Conservation (phyloP, 1,284 basidiomycete genomes). For the Microbotryum intermedium region DNA sequence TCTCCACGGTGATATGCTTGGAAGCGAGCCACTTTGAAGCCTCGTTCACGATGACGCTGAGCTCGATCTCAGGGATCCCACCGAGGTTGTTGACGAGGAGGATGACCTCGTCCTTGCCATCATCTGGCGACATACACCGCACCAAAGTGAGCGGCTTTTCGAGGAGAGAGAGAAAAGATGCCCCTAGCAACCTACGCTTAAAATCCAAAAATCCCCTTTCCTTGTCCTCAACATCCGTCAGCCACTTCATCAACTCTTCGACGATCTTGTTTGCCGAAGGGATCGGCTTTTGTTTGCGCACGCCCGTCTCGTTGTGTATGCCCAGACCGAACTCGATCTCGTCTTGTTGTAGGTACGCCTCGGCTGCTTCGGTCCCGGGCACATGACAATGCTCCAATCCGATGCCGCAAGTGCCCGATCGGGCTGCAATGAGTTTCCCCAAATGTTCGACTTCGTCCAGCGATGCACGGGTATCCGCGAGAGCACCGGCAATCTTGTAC, state of each 20-base stretch:
- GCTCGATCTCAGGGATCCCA: slow-evolving; percentile 75
- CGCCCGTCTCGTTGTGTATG: slow-evolving; percentile 87
- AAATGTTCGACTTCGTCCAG: slow-evolving; percentile 65
- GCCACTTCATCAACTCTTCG: slow-evolving; percentile 58
- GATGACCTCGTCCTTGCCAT: slow-evolving; percentile 52
- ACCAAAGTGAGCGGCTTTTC: not conserved
- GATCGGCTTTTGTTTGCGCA: slow-evolving; percentile 56
- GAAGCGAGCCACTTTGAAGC: slow-evolving; percentile 50
- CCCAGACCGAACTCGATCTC: slow-evolving; percentile 75
- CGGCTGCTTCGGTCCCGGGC: slow-evolving; percentile 58
- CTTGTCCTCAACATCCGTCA: slow-evolving; percentile 63
- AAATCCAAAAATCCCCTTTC: slow-evolving; percentile 82
- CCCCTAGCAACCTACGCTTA: slow-evolving; percentile 39
- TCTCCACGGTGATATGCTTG: slow-evolving; percentile 52
- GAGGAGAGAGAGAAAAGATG: not conserved
- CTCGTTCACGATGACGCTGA: slow-evolving; percentile 47
- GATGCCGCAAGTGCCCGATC: slow-evolving; percentile 69
- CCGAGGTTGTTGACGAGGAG: slow-evolving; percentile 52
- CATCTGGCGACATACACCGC: slow-evolving; percentile 31
- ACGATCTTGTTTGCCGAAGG: slow-evolving; percentile 63
- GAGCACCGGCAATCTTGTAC: slow-evolving; percentile 78
- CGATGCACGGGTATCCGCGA: slow-evolving; percentile 51
- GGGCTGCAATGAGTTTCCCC: slow-evolving; percentile 58
- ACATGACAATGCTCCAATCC: slow-evolving; percentile 91
- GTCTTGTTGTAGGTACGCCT: slow-evolving; percentile 52